Base-by-base conservation (phyloP, 495 filamentous ascomycete species). In the Daldinia concentrica region DNA sequence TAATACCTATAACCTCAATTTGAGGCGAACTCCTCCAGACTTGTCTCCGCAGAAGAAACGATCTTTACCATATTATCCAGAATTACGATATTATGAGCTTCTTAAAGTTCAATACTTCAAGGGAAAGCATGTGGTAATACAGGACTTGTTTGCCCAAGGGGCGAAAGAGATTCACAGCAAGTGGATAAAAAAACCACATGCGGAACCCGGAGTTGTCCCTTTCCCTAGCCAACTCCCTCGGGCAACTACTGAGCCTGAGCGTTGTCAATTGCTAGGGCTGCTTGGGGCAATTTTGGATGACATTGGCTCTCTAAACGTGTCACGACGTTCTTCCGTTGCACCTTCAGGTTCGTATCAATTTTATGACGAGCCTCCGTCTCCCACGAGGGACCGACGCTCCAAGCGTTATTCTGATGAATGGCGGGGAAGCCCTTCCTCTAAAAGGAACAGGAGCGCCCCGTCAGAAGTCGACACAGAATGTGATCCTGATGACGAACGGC, bases 131-230 rank as follows among this genome's bases (percentile, higher is more conserved):
- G 43, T 48, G 0, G 14, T 64, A 19, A 66, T 77, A 52, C 66
- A 58, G 6, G 37, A 32, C 7, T 17, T 69, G 17, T 77, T 77
- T 54, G 71, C 66, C 43, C 66, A 74, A 17, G 60, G 48, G 3
- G 76, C 76, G 22, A 72, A 66, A 48, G 63, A 65, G 0, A 71
- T 77, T 29, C 71, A 77, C 64, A 65, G 50, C 36, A 74, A 69
- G 57, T 77, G 76, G 76, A 74, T 74, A n/a, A 72, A 64, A 27
- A 77, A 77, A 24, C 54, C 74, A 43, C 61, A n/a, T 19, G 68
- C 59, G 1, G 70, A 58, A 19, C 52, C 11, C 29, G 70, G 45
- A 6, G 52, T 76, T 27, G 64, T 63, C 6, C 76, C 76, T 15
- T 55, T 68, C 58, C 48, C 63, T 3, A 68, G 52, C 9, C 36